phyloP scores from a whole-genome alignment of 768 basidiomycete species.

The Nevesoporus exiguus region DNA sequence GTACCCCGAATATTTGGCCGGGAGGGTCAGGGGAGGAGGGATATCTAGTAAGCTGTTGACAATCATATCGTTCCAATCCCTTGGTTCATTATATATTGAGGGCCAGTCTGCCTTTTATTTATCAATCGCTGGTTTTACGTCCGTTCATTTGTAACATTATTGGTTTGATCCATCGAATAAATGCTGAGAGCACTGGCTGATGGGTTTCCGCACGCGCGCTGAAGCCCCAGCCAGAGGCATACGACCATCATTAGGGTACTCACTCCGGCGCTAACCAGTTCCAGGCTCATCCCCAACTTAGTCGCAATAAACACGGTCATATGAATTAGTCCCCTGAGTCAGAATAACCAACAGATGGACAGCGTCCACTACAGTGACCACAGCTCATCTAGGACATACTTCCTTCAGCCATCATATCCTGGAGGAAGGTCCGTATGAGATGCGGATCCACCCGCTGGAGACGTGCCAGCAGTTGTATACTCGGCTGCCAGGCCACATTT shows the following conservation, averaged over 20 bases:
- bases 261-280: not conserved
- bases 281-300: not conserved
- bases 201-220: no score
- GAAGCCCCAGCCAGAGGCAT: no score
- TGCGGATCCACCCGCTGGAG: conserved; percentile 15
- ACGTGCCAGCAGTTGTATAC: conserved; percentile 26
- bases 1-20: conserved; percentile 26
- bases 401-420: conserved; percentile 22
- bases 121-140: not conserved
- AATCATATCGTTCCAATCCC: not conserved
- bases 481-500: conserved; percentile 18
- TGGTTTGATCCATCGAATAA: not conserved
- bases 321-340: not conserved
- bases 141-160: conserved; percentile 12
- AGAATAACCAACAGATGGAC: not conserved
- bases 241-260: no score
- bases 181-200: not conserved
- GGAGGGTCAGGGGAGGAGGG: conserved; percentile 23
- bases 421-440: conserved; percentile 29
- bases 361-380: not conserved
- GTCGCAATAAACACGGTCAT: no score
- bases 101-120: not conserved
- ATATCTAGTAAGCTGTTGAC: conserved; percentile 17
- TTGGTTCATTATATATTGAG: not conserved
- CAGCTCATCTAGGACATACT: no score